Base-by-base conservation (phyloP, 1,139 yeast genomes). In the Debaryomyces fabryi region DNA sequence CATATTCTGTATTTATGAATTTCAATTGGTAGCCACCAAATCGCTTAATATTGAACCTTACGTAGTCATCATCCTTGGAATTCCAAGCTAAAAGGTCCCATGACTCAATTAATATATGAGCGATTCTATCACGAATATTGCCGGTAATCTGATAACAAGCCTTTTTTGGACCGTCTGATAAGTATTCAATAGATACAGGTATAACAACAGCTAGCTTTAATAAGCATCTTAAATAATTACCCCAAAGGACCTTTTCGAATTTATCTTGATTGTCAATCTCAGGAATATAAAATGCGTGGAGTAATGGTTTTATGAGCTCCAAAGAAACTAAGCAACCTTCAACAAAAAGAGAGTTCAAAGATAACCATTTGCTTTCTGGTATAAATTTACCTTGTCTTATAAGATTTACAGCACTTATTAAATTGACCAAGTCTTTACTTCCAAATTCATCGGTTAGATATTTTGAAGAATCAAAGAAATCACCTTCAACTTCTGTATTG, bases 21-120 rank as follows among this genome's bases (percentile, higher is more conserved):
- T 81, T 84, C 29, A 79, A 83, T 65, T 89, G 97, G 59, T 79
- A 84, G 0, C 92, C 92, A 39, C 93, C 89, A 56, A 84, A 81
- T 52, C 76, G 75, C 38, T 71, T 75, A 48, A 88, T 66, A 48
- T 85, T 86, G 67, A 86, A 89, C 55, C 91, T 71, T 5, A 72
- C 62, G 38, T 72, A 63, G 59, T 85, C 89, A 49, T 83, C 87
- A 21, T 75, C 75, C 35, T 81, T 71, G 0, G 88, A 80, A 12
- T 82, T 82, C 85, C 86, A 79, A 9, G 92, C 95, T 49, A 89
- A 74, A 9, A 80, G 71, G 53, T 85, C 86, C 97, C 97, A 90
- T 30, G 84, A 79, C 49, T 77, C 80, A 49, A 77, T 74, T 13
- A 89, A 59, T 46, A 88, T 67, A 16, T 56, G 59, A 0, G 91